Conservation (phyloP, 2,329 filamentous ascomycete species). For the Cryphonectria carpinicola region DNA sequence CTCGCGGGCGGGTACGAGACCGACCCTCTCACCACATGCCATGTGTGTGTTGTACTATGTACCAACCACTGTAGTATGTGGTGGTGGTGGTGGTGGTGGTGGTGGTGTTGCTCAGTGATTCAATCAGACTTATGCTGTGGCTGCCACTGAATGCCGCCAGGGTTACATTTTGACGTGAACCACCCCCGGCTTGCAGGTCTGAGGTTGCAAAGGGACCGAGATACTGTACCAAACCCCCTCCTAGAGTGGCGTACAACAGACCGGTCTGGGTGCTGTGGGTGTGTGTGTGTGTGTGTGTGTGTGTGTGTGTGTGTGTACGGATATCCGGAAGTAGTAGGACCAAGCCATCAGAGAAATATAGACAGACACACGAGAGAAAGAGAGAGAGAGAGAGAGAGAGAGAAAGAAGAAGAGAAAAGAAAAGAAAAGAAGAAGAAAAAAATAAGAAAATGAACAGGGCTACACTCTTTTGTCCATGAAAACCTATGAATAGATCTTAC, state of each 20-base stretch:
- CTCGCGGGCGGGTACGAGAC: not conserved
- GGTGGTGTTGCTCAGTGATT: not conserved
- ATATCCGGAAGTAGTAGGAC: not conserved
- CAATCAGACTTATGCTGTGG: not conserved
- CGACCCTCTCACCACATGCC: not conserved
- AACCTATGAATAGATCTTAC: not conserved
- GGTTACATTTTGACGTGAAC: slow-evolving; percentile 7
- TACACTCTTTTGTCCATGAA: not conserved
- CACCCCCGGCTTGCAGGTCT: slow-evolving; percentile 2
- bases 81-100: too few relatives aligned
- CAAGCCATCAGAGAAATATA: not conserved
- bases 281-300: not conserved
- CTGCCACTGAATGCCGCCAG: not conserved
- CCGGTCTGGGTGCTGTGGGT: not conserved
- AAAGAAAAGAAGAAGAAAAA: too few relatives aligned
- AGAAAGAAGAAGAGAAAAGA: too few relatives aligned
- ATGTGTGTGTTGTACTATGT: not conserved
- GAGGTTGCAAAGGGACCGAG: slow-evolving; percentile 6
- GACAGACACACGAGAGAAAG: not conserved
- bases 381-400: too few relatives aligned
- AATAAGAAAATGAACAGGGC: not conserved
- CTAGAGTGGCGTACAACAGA: not conserved
- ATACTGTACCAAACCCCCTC: not conserved
- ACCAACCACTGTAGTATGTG: not conserved
- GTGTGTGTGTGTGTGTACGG: not conserved